Evolutionary conservation across 208 protist genomes (phyloP), one percentile per base, ranked within the genome.

Genomic region (Wallacemonas sp.): DNA sequence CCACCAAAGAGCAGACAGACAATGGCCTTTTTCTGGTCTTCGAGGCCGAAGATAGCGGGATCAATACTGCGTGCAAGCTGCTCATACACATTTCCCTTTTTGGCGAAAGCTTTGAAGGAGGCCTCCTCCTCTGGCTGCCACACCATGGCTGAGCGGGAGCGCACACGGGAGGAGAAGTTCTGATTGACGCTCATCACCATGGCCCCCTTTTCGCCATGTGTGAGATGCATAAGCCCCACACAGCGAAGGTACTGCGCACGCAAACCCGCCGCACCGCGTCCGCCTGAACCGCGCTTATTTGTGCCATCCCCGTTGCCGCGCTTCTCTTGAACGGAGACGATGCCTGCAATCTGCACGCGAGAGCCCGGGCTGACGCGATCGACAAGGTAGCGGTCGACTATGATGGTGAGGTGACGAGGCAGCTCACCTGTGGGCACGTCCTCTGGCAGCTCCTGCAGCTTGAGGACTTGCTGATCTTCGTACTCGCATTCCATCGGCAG

Each of bases 1-100:
- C 99, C 99, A 42, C 98, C 98, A 88, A 99, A 99, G 19, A 99
- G 86, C 19, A 99, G 87, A 73, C 97, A 78, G 97, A 84, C 72
- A 89, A 99, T 80, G 69, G 94, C 78, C 33, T 83, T 81, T 75
- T 99, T 99, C 27, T 99, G 90, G 63, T 99, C 97, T 9, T 97
- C 86, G 30, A 99, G 78, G 59, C 98, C 98, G 84, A 95, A 99
- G 60, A 99, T 99, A 66, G 92, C 97, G 5, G 99, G 99, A 41
- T 99, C 98, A 38, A 99, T 89, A 44, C 97, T 97, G 27, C 76
- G 70, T 8, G 94, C 77, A 17, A 99, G 90, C 31, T 84, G 64
- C 56, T 99, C 86, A 76, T 99, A 99, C 19, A 99, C 96, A 38
- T 72, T 79, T 0, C 79, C 75, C 38, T 90, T 70, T 66, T 86